These are phyloP conservation scores for Alternaria ventricosa DNA, from an alignment of 2,329 filamentous ascomycete species.

Conservation along the genomic window DNA sequence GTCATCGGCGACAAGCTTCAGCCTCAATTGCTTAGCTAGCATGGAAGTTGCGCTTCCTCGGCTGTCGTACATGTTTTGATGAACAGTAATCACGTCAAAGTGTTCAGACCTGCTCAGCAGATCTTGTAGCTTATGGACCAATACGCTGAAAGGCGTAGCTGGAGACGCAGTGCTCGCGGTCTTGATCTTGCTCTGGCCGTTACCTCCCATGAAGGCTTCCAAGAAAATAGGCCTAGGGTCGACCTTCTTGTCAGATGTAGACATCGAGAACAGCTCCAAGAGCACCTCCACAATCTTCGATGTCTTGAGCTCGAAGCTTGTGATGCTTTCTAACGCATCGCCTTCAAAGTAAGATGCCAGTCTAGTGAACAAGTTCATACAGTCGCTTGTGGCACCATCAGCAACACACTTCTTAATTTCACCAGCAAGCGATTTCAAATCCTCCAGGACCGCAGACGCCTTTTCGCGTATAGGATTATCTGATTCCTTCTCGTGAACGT, in stretches of 20 bases:
- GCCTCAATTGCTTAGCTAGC: conserved; percentile 91
- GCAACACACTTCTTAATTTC: conserved; percentile 77
- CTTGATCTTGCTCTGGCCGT: conserved; percentile 66
- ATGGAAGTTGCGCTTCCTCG: conserved; percentile 92
- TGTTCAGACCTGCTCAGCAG: conserved; percentile 95
- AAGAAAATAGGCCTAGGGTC: conserved; percentile 84
- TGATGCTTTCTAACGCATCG: conserved; percentile 89
- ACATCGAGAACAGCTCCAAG: conserved; percentile 76
- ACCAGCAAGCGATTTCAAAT: conserved; percentile 72
- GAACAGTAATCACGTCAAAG: conserved; percentile 95
- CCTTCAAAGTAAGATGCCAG: conserved; percentile 86
- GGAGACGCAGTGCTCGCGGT: conserved; percentile 72
- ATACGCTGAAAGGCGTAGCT: conserved; percentile 83
- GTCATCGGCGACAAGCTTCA: conserved; percentile 88
- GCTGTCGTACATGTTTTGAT: conserved; percentile 89
- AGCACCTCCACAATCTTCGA: conserved; percentile 88
- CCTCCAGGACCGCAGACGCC: conserved; percentile 75
- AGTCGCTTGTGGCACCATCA: conserved; percentile 52
- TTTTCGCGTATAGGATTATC: conserved; percentile 78
- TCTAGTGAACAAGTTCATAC: conserved; percentile 72
- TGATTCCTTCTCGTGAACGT: conserved; percentile 79
- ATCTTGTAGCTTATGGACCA: conserved; percentile 95
- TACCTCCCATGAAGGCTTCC: conserved; percentile 86
- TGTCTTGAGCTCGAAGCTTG: conserved; percentile 89
- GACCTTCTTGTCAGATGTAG: conserved; percentile 60